Conservation (phyloP, 2,329 filamentous ascomycete species). For the Fusarium algeriense region DNA sequence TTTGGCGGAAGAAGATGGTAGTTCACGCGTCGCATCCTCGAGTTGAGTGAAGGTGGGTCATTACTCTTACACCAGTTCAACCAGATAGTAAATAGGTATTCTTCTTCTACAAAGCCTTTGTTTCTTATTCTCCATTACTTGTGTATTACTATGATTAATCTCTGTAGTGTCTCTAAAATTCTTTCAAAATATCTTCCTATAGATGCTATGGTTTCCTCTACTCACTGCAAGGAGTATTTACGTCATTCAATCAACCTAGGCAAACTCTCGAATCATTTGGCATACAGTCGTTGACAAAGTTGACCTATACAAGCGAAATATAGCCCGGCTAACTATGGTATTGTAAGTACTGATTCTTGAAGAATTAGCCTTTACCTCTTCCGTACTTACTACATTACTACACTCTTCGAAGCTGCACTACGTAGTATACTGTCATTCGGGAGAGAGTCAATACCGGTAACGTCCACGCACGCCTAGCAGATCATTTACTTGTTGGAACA, state of each 20-base stretch:
- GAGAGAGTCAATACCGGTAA: not conserved
- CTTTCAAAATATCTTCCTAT: not conserved
- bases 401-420: not conserved
- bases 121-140: not conserved
- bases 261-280: not conserved
- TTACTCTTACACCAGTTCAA: not conserved
- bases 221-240: not conserved
- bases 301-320: not conserved
- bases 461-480: not conserved
- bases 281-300: not conserved
- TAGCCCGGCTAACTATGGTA: not conserved
- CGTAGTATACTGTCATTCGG: not conserved
- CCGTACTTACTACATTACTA: not conserved
- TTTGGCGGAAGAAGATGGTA: constrained; percentile 3
- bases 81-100: not conserved
- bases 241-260: constrained; percentile 2
- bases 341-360: not conserved
- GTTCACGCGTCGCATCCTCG: constrained; percentile 30
- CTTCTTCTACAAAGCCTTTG: not conserved
- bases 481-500: not conserved
- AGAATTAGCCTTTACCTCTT: not conserved
- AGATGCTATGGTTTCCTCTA: not conserved
- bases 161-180: not conserved
- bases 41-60: constrained; percentile 32
- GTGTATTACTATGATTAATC: fast-evolving